phyloP scores from a whole-genome alignment of 2,329 filamentous ascomycete species.

The Pseudocercospora eumusae region DNA sequence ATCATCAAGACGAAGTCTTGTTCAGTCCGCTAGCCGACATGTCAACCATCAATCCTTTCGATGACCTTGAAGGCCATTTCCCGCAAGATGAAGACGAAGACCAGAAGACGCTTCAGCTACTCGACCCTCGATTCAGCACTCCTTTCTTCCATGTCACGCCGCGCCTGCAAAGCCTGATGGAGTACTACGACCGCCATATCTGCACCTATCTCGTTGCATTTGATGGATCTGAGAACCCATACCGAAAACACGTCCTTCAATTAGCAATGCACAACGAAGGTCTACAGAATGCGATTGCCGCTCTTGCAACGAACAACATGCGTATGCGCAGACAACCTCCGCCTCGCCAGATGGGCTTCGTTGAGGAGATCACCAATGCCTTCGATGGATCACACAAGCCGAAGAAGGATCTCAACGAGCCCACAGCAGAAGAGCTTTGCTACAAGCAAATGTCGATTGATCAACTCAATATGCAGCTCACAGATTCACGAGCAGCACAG shows the following conservation, averaged over 20 bases:
- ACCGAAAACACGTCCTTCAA: conserved; percentile 76
- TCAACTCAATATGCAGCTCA: conserved; percentile 79
- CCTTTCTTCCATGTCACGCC: conserved; percentile 63
- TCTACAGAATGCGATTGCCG: conserved; percentile 89
- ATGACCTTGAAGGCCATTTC: conserved; percentile 22
- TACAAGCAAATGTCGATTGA: conserved; percentile 83
- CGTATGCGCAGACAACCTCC: conserved; percentile 75
- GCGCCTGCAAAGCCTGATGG: conserved; percentile 83
- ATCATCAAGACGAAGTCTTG: conserved; percentile 32
- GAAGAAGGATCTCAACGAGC: conserved; percentile 53
- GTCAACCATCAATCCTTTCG: conserved; percentile 26
- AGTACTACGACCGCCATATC: conserved; percentile 91
- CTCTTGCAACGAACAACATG: conserved; percentile 83
- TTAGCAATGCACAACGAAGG: conserved; percentile 76
- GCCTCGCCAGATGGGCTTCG: conserved; percentile 37
- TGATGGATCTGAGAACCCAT: conserved; percentile 82
- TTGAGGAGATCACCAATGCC: conserved; percentile 36
- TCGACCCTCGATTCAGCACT: conserved; percentile 38
- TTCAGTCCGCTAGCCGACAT: conserved; percentile 37
- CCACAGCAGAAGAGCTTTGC: conserved; percentile 73
- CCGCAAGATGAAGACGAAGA: conserved; percentile 30
- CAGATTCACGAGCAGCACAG: conserved; percentile 70
- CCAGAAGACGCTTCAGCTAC: conserved; percentile 28
- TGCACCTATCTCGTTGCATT: conserved; percentile 90
- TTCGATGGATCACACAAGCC: conserved; percentile 33